Evolutionary conservation across 306 rosid genomes (phyloP).

Genomic region (Canavalia ensiformis): DNA sequence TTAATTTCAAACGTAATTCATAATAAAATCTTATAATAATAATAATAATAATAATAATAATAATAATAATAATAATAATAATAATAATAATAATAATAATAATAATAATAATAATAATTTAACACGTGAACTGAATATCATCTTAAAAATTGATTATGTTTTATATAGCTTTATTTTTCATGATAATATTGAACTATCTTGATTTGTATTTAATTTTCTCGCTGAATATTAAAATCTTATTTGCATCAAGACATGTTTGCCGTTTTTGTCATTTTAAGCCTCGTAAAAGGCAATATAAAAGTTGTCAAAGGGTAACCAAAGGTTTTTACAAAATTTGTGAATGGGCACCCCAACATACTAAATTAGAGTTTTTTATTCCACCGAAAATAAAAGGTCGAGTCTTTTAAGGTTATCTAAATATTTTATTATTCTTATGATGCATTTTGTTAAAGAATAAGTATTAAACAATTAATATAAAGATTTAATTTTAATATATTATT

Average conservation of each 20-base stretch:
- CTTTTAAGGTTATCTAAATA: background rate
- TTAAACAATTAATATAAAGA: background rate
- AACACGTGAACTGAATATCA: background rate
- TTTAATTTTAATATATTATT: no score
- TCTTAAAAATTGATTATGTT: no score
- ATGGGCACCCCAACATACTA: background rate
- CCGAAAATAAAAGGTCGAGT: no score
- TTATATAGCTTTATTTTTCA: no score
- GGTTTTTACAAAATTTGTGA: background rate
- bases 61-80: no score
- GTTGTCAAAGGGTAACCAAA: background rate
- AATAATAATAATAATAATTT: background rate
- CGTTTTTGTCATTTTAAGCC: background rate
- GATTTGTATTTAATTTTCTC: no score
- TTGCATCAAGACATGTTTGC: background rate
- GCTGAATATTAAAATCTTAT: background rate
- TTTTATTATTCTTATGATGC: constrained; percentile 1
- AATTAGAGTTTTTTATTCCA: no score
- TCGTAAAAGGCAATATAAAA: background rate
- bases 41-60: background rate
- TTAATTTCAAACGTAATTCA: background rate
- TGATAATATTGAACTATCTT: no score
- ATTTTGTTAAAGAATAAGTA: background rate
- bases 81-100: no score
- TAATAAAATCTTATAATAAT: background rate